Evolutionary conservation across 2,329 filamentous ascomycete species (phyloP).

Genomic region (Colletotrichum horii): DNA sequence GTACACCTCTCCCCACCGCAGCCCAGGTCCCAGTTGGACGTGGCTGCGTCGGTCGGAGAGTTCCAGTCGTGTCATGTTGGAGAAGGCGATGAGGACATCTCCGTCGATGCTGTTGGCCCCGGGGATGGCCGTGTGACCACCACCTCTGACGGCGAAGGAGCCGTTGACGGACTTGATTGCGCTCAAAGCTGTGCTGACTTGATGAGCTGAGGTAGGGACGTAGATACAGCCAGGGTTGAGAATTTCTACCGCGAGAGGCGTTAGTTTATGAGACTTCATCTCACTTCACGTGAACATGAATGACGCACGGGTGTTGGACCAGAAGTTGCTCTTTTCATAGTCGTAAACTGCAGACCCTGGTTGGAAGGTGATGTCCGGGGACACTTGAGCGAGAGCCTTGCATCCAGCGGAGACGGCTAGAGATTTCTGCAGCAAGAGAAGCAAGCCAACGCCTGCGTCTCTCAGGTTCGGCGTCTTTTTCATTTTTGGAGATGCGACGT

Average conservation of each 20-base stretch:
- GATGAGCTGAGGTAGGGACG: neutral
- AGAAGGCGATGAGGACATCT: neutral
- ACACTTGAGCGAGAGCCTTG: neutral
- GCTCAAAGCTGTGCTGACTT: fast-evolving
- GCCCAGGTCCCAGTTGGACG: neutral
- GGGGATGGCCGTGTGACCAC: neutral
- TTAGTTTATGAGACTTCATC: no score
- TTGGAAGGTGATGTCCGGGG: neutral
- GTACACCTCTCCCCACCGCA: neutral
- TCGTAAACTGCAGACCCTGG: neutral
- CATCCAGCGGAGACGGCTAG: neutral
- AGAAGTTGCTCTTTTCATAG: neutral
- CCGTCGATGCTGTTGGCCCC: neutral
- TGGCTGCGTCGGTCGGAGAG: fast-evolving
- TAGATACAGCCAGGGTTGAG: neutral
- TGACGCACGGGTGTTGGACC: neutral
- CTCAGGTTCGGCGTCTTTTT: neutral
- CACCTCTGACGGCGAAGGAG: neutral
- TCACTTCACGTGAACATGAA: no score
- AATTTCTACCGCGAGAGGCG: neutral
- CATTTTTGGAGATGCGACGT: fast-evolving
- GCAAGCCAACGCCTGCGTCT: neutral
- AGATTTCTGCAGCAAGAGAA: neutral
- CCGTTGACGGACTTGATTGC: neutral
- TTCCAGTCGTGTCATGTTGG: neutral